Evolutionary conservation across 2,329 filamentous ascomycete species (phyloP).

Genomic region (Epichloe brachyelytri): DNA sequence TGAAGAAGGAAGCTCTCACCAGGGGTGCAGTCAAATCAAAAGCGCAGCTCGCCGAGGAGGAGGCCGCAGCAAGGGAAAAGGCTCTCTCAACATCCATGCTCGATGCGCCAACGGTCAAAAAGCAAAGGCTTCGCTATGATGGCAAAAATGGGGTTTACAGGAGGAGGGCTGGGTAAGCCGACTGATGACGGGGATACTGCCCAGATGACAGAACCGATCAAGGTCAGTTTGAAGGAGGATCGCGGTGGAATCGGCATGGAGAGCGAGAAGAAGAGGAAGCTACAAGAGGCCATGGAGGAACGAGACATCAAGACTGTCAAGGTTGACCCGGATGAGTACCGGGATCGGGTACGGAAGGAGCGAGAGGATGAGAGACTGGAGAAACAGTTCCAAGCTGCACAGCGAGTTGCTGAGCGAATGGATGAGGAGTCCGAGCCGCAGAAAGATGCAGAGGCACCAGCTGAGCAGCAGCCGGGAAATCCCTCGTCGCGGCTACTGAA

Average conservation of each 20-base stretch:
- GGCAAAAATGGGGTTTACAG: constrained; percentile 87
- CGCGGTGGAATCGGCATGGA: constrained; percentile 75
- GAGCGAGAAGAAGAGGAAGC: constrained; percentile 67
- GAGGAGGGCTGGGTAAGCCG: constrained; percentile 54
- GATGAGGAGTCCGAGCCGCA: constrained; percentile 37
- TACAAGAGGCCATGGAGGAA: constrained; percentile 48
- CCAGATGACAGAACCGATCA: constrained; percentile 54
- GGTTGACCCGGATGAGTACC: constrained; percentile 55
- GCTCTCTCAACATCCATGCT: constrained; percentile 66
- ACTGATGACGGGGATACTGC: constrained; percentile 31
- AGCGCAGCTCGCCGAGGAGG: constrained; percentile 65
- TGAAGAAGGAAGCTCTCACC: constrained; percentile 52
- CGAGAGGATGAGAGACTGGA: constrained; percentile 56
- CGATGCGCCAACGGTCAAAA: constrained; percentile 35
- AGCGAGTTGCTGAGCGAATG: constrained; percentile 71
- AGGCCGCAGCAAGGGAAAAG: constrained; percentile 56
- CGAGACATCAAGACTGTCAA: constrained; percentile 46
- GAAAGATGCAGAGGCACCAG: constrained; percentile 4
- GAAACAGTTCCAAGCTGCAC: constrained; percentile 59
- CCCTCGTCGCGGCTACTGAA: constrained; percentile 31
- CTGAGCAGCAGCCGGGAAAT: constrained; percentile 21
- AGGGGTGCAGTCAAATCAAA: constrained; percentile 65
- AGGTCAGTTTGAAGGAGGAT: constrained; percentile 63
- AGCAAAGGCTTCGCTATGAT: constrained; percentile 95
- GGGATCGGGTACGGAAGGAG: constrained; percentile 58